These are phyloP conservation scores for Durusdinium trenchii DNA, from an alignment of 73 alveolate species.

Conservation along the genomic window DNA sequence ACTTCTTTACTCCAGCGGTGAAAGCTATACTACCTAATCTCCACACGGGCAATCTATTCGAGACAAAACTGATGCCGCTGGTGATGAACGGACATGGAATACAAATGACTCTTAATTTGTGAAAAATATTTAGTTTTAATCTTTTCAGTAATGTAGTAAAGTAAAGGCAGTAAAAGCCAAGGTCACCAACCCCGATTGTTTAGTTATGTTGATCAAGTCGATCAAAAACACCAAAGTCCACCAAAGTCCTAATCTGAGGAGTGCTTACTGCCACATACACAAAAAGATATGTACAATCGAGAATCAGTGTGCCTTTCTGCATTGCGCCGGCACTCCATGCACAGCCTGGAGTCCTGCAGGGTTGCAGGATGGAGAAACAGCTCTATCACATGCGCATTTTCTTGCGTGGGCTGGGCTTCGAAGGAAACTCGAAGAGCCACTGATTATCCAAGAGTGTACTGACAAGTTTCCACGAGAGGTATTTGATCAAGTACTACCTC, in stretches of 20 bases:
- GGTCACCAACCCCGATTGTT: no score
- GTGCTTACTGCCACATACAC: not conserved
- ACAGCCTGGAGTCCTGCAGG: not conserved
- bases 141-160: not conserved
- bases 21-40: not conserved
- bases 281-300: not conserved
- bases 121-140: not conserved
- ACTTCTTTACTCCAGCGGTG: not conserved
- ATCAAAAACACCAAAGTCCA: no score
- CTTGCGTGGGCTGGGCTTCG: not conserved
- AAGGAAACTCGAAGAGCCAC: not conserved
- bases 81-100: not conserved
- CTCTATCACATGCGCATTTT: slow-evolving; percentile 1
- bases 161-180: not conserved
- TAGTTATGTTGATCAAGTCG: no score
- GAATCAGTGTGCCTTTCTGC: not conserved
- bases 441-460: not conserved
- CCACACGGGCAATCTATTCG: not conserved
- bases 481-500: not conserved
- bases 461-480: not conserved
- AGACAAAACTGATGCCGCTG: not conserved
- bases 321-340: slow-evolving; percentile 43
- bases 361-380: not conserved
- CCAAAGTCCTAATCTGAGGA: no score
- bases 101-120: not conserved